Evolutionary conservation across 192 early-diverging fungal species (phyloP).

Genomic region (Cetraspora pellucida): DNA sequence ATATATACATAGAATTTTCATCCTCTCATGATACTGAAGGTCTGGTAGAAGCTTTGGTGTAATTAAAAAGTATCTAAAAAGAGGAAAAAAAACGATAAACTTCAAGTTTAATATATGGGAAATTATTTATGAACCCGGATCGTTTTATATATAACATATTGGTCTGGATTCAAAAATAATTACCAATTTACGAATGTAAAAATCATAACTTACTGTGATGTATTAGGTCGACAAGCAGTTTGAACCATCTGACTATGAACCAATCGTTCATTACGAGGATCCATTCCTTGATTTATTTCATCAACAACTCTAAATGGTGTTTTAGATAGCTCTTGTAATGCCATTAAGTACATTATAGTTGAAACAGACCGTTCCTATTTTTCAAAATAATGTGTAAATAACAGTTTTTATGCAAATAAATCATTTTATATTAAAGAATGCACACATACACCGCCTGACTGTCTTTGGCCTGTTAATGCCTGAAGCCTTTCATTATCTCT

Average conservation of each 20-base stretch:
- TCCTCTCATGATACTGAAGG: constrained; percentile 86
- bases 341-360: constrained; percentile 94
- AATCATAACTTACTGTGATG: constrained; percentile 64
- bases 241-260: constrained; percentile 91
- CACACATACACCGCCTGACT: constrained; percentile 85
- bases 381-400: not conserved
- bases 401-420: not conserved
- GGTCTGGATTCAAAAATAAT: too few relatives aligned
- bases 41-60: constrained; percentile 98
- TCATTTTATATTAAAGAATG: not conserved
- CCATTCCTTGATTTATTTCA: constrained; percentile 99
- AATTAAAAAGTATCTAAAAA: constrained; percentile 87
- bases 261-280: constrained; percentile 92
- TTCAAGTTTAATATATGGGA: too few relatives aligned
- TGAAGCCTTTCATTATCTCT: constrained; percentile 83
- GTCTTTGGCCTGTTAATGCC: constrained; percentile 81
- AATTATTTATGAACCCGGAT: not conserved
- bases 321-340: constrained; percentile 84
- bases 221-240: constrained; percentile 69
- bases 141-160: not conserved
- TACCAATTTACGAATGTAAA: too few relatives aligned
- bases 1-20: constrained; percentile 91
- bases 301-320: constrained; percentile 98
- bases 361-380: constrained; percentile 87
- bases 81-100: not conserved